phyloP scores from a whole-genome alignment of 2,329 filamentous ascomycete species.

The Neofusicoccum ribis region DNA sequence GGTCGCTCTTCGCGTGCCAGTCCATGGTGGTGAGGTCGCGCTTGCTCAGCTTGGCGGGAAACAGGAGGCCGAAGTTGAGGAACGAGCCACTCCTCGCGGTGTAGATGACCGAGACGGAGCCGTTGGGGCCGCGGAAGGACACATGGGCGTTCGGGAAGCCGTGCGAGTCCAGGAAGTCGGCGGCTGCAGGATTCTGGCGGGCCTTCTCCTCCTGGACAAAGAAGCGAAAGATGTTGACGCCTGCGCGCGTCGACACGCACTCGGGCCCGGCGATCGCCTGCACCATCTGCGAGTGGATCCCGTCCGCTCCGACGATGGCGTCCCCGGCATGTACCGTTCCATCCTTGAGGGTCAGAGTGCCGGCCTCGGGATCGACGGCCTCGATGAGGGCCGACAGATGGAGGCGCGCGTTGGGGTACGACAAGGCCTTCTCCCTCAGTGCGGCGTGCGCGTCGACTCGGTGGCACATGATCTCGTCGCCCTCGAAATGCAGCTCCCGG shows the following conservation, averaged over 20 bases:
- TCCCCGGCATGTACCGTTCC: background rate
- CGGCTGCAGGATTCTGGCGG: background rate
- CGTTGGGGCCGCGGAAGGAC: background rate
- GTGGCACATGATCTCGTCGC: constrained; percentile 14
- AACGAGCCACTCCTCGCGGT: background rate
- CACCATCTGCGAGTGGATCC: constrained; percentile 13
- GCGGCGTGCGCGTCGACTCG: constrained; percentile 6
- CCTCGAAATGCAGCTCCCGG: constrained; percentile 10
- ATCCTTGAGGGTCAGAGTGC: constrained; percentile 1
- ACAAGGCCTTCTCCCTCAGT: background rate
- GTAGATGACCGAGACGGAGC: constrained; percentile 9
- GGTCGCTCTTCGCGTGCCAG: constrained; percentile 2
- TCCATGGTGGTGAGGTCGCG: constrained; percentile 9
- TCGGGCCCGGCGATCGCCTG: constrained; percentile 5
- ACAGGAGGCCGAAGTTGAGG: constrained; percentile 15
- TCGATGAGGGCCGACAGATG: constrained; percentile 4
- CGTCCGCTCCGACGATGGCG: constrained; percentile 7
- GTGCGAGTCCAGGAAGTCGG: constrained; percentile 4
- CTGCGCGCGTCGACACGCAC: constrained; percentile 4
- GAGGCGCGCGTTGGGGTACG: constrained; percentile 1
- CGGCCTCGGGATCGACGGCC: constrained; percentile 1
- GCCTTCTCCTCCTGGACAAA: background rate
- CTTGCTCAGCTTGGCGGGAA: background rate
- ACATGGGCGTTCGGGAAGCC: background rate
- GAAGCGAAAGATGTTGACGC: constrained; percentile 16